These are phyloP conservation scores for Taxillus chinensis DNA, from an alignment of 164 flowering plant species.

Conservation along the genomic window DNA sequence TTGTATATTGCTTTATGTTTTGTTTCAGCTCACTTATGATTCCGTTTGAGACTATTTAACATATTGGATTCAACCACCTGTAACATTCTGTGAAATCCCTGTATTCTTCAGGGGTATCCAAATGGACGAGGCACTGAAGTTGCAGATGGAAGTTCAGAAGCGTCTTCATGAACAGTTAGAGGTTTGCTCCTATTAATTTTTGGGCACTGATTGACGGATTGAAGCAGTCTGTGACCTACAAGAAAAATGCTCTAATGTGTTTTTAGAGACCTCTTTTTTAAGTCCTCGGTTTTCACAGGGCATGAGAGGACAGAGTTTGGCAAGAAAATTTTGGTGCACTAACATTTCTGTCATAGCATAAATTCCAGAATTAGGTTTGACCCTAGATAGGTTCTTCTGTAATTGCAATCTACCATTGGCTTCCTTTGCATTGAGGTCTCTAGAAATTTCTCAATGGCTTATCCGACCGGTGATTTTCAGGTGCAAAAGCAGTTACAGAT, in stretches of 20 bases:
- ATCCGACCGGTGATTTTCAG: constrained; percentile 15
- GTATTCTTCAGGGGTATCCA: constrained; percentile 37
- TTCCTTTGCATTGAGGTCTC: background rate
- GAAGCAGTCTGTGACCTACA: too few species aligned
- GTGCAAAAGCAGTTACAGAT: constrained; percentile 68
- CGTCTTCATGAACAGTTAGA: constrained; percentile 71
- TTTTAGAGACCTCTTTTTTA: too few species aligned
- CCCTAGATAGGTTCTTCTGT: too few species aligned
- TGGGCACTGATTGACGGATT: too few species aligned
- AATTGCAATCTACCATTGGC: background rate
- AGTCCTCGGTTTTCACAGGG: too few species aligned
- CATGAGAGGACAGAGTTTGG: too few species aligned
- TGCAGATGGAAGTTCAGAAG: constrained; percentile 75
- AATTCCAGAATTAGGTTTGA: too few species aligned
- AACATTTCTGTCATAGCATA: too few species aligned
- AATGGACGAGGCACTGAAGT: constrained; percentile 49
- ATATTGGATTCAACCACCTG: background rate
- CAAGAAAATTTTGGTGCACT: too few species aligned
- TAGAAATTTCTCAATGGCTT: background rate
- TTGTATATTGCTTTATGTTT: background rate
- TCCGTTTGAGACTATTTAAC: background rate
- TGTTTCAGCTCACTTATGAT: background rate
- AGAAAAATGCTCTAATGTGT: too few species aligned
- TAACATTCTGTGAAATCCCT: background rate
- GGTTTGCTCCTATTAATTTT: constrained; percentile 19